Evolutionary conservation across 2,329 filamentous ascomycete genomes (phyloP).

Genomic region (Niveomyces coronatus): DNA sequence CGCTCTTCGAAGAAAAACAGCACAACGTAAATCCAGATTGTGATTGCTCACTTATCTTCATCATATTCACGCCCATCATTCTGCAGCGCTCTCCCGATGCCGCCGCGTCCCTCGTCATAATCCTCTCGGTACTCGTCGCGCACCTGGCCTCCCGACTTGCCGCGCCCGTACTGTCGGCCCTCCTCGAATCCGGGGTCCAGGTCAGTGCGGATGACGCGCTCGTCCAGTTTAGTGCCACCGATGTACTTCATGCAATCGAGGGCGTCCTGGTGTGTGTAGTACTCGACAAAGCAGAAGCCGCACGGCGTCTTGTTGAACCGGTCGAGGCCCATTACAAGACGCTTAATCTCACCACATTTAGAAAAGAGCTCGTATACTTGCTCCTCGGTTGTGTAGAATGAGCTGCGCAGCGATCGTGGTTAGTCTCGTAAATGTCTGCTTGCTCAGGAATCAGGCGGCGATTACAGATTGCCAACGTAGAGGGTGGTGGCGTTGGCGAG

Average conservation of each 20-base stretch:
- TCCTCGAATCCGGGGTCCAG: slow-evolving; percentile 93
- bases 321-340: slow-evolving; percentile 94
- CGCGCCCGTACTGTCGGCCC: slow-evolving; percentile 88
- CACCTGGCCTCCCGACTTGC: slow-evolving; percentile 93
- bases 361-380: slow-evolving; percentile 96
- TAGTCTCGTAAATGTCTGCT: slow-evolving; percentile 1
- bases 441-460: slow-evolving; percentile 5
- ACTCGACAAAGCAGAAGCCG: slow-evolving; percentile 99
- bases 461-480: slow-evolving; percentile 89
- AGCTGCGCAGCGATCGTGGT: slow-evolving; percentile 37
- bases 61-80: slow-evolving; percentile 34
- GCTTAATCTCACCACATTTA: slow-evolving; percentile 97
- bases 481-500: slow-evolving; percentile 84
- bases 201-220: slow-evolving; percentile 92
- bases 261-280: slow-evolving; percentile 95
- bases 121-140: slow-evolving; percentile 96
- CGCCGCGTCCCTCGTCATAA: slow-evolving; percentile 88
- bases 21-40: no score
- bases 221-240: slow-evolving; percentile 94
- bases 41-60: slow-evolving; percentile 28
- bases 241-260: slow-evolving; percentile 98
- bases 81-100: slow-evolving; percentile 69
- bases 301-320: slow-evolving; percentile 96
- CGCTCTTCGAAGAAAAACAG: no score
- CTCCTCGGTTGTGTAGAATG: slow-evolving; percentile 97